phyloP scores from a whole-genome alignment of 1,139 yeast species.

The Barnettozyma hawaiiensis region DNA sequence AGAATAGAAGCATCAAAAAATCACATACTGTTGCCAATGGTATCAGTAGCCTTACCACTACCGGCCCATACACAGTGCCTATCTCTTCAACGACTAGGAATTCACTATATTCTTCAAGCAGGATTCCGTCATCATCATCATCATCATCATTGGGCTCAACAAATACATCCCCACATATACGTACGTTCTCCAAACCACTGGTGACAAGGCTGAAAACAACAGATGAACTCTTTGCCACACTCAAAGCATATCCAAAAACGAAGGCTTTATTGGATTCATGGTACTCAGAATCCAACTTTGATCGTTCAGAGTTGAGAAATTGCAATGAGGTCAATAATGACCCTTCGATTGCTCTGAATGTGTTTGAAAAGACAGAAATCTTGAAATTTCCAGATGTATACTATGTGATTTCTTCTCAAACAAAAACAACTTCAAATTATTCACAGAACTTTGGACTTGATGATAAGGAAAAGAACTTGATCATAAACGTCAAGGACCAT shows the following conservation, averaged over 20 bases:
- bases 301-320: neutral
- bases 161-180: neutral
- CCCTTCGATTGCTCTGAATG: constrained; percentile 28
- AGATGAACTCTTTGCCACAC: constrained; percentile 8
- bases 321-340: constrained; percentile 7
- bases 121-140: neutral
- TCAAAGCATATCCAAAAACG: constrained; percentile 11
- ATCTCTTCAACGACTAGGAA: neutral
- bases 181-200: neutral
- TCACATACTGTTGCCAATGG: constrained; percentile 19
- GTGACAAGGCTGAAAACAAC: constrained; percentile 11
- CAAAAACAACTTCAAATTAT: constrained; percentile 6
- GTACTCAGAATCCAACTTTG: neutral
- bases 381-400: constrained; percentile 39
- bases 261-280: constrained; percentile 7
- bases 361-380: constrained; percentile 52
- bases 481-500: constrained; percentile 57
- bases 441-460: constrained; percentile 61
- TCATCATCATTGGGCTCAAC: neutral
- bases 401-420: constrained; percentile 25
- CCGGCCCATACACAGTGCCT: neutral
- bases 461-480: constrained; percentile 61
- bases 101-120: neutral
- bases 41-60: constrained; percentile 14
- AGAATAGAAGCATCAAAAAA: constrained; percentile 17